These are phyloP conservation scores for Magnusiomyces suaveolens DNA, from an alignment of 1,139 yeast species.

Conservation along the genomic window DNA sequence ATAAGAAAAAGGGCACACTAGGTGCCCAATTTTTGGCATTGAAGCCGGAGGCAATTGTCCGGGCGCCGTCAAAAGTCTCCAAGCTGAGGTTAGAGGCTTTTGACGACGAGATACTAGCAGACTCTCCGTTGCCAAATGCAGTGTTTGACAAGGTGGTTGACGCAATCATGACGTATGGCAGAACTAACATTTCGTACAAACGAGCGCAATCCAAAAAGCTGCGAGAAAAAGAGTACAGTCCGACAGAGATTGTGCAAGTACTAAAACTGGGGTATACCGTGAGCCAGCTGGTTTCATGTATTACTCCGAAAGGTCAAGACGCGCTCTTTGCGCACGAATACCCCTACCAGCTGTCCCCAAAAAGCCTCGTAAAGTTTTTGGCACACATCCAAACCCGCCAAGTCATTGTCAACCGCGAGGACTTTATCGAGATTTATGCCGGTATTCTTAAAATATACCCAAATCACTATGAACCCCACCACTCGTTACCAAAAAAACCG, in stretches of 20 bases:
- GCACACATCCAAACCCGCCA: background rate
- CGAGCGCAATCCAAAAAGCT: background rate
- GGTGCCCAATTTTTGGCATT: background rate
- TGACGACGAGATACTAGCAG: background rate
- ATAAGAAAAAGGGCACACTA: background rate
- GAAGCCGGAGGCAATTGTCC: background rate
- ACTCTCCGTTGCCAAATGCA: background rate
- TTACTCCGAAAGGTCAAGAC: background rate
- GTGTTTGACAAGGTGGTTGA: background rate
- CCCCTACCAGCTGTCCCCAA: background rate
- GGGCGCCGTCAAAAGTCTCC: background rate
- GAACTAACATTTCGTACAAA: background rate
- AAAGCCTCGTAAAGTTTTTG: background rate
- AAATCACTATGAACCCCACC: background rate
- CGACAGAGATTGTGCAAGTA: background rate
- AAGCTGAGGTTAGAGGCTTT: background rate
- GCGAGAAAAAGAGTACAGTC: background rate
- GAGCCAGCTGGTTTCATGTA: background rate
- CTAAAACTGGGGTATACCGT: background rate
- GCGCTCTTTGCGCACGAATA: background rate
- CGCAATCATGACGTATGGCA: background rate
- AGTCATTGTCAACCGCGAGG: background rate
- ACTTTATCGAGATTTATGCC: background rate
- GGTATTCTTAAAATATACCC: background rate
- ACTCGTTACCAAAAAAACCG: too few species aligned